Conservation (phyloP, 352 stramenopile species). For the Phytophthora gonapodyides region DNA sequence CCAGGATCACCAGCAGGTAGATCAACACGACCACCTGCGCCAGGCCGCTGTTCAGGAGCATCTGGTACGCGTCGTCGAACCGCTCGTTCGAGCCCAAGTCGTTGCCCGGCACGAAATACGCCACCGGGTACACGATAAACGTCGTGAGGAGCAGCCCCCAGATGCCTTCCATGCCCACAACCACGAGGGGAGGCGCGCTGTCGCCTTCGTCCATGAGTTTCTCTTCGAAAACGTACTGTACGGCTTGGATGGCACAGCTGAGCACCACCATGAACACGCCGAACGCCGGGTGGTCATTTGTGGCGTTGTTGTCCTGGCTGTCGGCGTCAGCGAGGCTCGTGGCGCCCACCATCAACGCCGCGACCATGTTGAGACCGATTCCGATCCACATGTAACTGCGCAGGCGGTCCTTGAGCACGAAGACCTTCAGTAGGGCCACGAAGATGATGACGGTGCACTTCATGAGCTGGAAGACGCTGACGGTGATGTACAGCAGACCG, state of each 20-base stretch:
- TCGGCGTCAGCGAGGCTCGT: constrained; percentile 91
- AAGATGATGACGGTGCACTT: constrained; percentile 96
- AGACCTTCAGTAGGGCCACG: constrained; percentile 96
- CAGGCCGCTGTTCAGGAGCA: constrained; percentile 69
- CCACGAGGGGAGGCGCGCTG: constrained; percentile 92
- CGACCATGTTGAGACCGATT: constrained; percentile 94
- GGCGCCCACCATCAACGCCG: constrained; percentile 92
- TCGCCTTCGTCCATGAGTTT: constrained; percentile 96
- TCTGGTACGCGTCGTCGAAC: constrained; percentile 79
- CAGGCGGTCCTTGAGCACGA: constrained; percentile 91
- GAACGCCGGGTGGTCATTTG: constrained; percentile 76
- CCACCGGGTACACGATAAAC: constrained; percentile 94
- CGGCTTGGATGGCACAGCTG: constrained; percentile 93
- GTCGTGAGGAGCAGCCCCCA: constrained; percentile 95
- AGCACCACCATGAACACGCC: constrained; percentile 95
- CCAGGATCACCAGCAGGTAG: constrained; percentile 94
- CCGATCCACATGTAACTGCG: constrained; percentile 97
- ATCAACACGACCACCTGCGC: constrained; percentile 75
- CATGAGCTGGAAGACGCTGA: constrained; percentile 90
- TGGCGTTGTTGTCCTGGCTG: constrained; percentile 63
- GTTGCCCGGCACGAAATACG: constrained; percentile 88
- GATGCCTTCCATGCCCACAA: constrained; percentile 96
- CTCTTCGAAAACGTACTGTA: constrained; percentile 98
- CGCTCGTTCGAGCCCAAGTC: constrained; percentile 96
- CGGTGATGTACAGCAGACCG: constrained; percentile 91